Percentiles rank a stretch among this genome's conserved stretches.
Evolutionary conservation across 2,329 filamentous ascomycete genomes (phyloP).

Genomic region (Eutypella sp.): DNA sequence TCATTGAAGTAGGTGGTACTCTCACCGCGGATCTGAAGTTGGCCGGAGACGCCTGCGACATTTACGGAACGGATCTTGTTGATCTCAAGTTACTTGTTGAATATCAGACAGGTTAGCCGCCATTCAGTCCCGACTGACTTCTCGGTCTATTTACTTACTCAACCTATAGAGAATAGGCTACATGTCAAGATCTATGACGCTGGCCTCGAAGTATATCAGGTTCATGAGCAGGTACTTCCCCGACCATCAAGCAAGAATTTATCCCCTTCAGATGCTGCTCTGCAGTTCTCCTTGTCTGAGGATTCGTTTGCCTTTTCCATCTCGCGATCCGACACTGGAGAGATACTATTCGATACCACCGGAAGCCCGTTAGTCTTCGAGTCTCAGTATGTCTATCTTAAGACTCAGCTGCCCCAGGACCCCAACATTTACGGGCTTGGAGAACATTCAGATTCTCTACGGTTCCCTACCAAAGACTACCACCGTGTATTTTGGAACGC

Average conservation of each 20-base stretch:
- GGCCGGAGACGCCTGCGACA: slow-evolving; percentile 14
- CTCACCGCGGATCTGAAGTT: slow-evolving; percentile 19
- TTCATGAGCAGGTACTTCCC: slow-evolving; percentile 19
- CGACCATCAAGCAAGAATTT: slow-evolving; percentile 12
- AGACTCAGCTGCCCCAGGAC: slow-evolving; percentile 50
- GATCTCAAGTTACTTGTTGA: slow-evolving; percentile 19
- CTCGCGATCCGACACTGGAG: slow-evolving; percentile 31
- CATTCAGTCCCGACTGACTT: slow-evolving; percentile 19
- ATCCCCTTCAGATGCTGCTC: slow-evolving; percentile 18
- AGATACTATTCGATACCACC: slow-evolving; percentile 54
- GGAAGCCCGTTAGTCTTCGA: slow-evolving; percentile 28
- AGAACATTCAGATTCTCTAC: slow-evolving; percentile 56
- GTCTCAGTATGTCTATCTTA: slow-evolving; percentile 48
- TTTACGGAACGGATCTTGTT: slow-evolving; percentile 17
- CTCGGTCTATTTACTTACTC: slow-evolving; percentile 36
- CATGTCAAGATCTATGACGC: slow-evolving; percentile 20
- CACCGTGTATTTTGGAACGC: slow-evolving; percentile 57
- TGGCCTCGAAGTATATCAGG: slow-evolving; percentile 17
- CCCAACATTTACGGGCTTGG: slow-evolving; percentile 61
- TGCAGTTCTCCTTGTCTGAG: slow-evolving; percentile 40
- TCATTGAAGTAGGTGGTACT: slow-evolving; percentile 11
- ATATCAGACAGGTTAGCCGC: slow-evolving; percentile 16
- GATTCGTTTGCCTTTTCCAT: slow-evolving; percentile 66
- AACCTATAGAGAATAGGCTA: slow-evolving; percentile 32
- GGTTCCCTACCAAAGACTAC: slow-evolving; percentile 52